Evolutionary conservation across 202 grass and related monocot species (phyloP), one percentile per base, ranked within the genome.

Genomic region (Schoenoplectus triqueter): DNA sequence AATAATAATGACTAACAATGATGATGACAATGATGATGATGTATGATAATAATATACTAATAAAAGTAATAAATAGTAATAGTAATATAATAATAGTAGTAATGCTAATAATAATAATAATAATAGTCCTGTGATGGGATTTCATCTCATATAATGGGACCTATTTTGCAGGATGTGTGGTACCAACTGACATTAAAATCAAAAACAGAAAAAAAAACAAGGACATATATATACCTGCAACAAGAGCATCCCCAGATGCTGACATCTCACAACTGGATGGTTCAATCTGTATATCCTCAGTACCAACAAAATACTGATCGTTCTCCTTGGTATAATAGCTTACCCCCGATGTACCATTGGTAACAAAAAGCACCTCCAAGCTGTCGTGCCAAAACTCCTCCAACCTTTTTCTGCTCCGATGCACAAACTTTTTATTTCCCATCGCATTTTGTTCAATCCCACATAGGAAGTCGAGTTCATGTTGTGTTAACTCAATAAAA

Each of bases 201-300:
- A 19, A 51, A 62, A 62, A 62, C 15, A 45, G 7, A 14, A 42
- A 68, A 62, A 61, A 61, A 40, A 11, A 39, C 31, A 39, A 67
- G 4, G 18, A 50, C 51, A 49, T 73, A 73, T 7, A 41, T 42
- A 49, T 98, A 98, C 95, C 92, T 89, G 95, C 95, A 88, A 92
- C 91, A 82, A 95, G 84, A 39, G 92, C 91, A 73, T 98, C 92
- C 31, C 95, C 92, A 15, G 89, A 91, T 41, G 85, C 88, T 83
- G 95, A 93, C 92, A 95, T 98, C 10, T 95, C 92, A 54, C 88
- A 13, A n/a, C 89, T 92, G 62, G 94, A 95, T 5, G 95, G 91
- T 83, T 90, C 89, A 57, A 95, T 92, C 1, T 89, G 92, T 61
- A 93, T 71, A 65, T 98, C 92, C 84, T 98, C 95, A 20, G 86